A percentile compares a stretch with the other conserved stretches of the same genome.
Conservation (phyloP, 495 filamentous ascomycete species). For the Letharia columbiana region DNA sequence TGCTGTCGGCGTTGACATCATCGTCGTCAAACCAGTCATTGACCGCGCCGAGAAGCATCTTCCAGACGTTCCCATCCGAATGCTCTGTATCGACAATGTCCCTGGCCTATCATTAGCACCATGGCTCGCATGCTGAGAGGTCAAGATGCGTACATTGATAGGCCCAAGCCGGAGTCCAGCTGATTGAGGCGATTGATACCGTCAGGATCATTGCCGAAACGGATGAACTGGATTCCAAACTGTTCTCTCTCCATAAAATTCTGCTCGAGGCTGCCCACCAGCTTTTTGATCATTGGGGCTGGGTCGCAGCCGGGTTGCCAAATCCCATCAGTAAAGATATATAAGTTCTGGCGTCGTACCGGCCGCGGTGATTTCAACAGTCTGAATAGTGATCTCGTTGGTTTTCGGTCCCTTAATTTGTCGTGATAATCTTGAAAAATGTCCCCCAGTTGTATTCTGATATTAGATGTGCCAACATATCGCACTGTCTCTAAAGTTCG, state of each 20-base stretch:
- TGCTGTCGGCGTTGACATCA: slow-evolving; percentile 6
- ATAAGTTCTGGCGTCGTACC: slow-evolving; percentile 28
- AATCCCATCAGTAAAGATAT: slow-evolving; percentile 35
- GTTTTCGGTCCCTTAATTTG: not conserved
- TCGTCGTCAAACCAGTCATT: slow-evolving; percentile 20
- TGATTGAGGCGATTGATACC: slow-evolving; percentile 27
- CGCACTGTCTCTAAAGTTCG: not conserved
- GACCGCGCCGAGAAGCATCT: slow-evolving; percentile 30
- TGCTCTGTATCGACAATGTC: slow-evolving; percentile 32
- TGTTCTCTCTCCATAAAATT: slow-evolving; percentile 22
- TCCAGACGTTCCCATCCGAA: slow-evolving; percentile 28
- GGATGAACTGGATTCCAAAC: slow-evolving; percentile 37
- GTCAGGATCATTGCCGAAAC: slow-evolving; percentile 31
- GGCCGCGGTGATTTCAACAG: not conserved
- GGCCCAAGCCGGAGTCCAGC: slow-evolving; percentile 24
- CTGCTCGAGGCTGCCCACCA: slow-evolving; percentile 22
- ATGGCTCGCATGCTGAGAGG: not conserved
- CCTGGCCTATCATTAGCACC: slow-evolving; percentile 17
- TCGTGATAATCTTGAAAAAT: slow-evolving; percentile 14
- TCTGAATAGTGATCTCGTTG: not conserved
- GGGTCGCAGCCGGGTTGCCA: slow-evolving; percentile 28
- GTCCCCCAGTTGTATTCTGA: slow-evolving; percentile 12
- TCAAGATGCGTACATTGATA: slow-evolving; percentile 5
- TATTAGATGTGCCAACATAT: slow-evolving; percentile 18
- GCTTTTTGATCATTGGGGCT: slow-evolving; percentile 23